Evolutionary conservation across 208 protist species (phyloP).

Genomic region (Crithidia brevicula): DNA sequence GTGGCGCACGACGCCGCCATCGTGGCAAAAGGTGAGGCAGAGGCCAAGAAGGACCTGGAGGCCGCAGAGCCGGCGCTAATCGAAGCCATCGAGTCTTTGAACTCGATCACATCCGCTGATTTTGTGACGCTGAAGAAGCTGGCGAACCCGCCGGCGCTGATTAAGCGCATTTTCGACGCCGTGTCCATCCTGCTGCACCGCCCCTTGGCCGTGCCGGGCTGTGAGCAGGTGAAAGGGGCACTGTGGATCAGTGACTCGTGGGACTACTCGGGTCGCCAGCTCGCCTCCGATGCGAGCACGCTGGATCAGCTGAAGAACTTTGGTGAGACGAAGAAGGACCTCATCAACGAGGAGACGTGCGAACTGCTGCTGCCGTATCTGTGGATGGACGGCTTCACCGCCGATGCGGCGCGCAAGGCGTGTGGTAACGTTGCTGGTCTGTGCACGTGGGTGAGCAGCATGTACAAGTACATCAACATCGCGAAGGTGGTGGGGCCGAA

Average conservation of each 20-base stretch:
- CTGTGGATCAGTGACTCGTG: constrained; percentile 93
- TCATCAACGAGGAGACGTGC: constrained; percentile 98
- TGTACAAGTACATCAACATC: constrained; percentile 98
- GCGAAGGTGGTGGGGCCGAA: constrained; percentile 97
- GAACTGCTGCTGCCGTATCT: constrained; percentile 98
- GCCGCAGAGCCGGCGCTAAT: constrained; percentile 93
- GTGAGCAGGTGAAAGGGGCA: constrained; percentile 83
- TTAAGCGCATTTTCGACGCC: constrained; percentile 98
- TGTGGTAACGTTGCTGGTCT: constrained; percentile 94
- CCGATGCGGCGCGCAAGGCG: constrained; percentile 92
- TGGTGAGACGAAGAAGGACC: constrained; percentile 92
- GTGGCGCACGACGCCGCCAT: constrained; percentile 90
- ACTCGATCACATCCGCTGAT: constrained; percentile 93
- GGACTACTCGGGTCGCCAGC: constrained; percentile 85
- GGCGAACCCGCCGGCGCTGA: constrained; percentile 95
- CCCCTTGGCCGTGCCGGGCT: constrained; percentile 70
- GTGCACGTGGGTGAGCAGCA: constrained; percentile 96
- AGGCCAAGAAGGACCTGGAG: constrained; percentile 96
- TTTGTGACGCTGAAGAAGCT: constrained; percentile 96
- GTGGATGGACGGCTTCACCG: constrained; percentile 95
- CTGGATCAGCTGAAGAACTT: constrained; percentile 84
- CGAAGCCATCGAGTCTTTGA: constrained; percentile 94
- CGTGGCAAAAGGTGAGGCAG: constrained; percentile 91
- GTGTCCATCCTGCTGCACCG: constrained; percentile 95
- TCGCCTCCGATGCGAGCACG: constrained; percentile 80